phyloP scores from a whole-genome alignment of 2,329 filamentous ascomycete genomes.

The Beauveria bassiana region DNA sequence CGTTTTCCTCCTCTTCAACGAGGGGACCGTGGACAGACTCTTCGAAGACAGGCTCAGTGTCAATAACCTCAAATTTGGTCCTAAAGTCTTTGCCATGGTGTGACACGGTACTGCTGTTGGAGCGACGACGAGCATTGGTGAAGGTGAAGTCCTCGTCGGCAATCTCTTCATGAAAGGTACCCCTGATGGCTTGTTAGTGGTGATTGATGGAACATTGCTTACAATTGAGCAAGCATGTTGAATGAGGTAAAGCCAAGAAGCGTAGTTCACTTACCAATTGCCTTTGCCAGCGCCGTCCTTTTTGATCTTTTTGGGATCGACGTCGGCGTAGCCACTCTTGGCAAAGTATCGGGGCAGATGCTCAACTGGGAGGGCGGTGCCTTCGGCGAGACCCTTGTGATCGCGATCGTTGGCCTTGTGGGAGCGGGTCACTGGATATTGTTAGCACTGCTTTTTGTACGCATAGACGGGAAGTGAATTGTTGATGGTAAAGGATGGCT shows the following conservation, averaged over 20 bases:
- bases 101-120: conserved; percentile 75
- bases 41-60: conserved; percentile 86
- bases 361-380: conserved; percentile 60
- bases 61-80: conserved; percentile 92
- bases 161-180: conserved; percentile 72
- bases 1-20: conserved; percentile 40
- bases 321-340: conserved; percentile 73
- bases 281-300: conserved; percentile 90
- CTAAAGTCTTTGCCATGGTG: conserved; percentile 71
- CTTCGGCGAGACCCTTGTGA: conserved; percentile 72
- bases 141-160: conserved; percentile 79
- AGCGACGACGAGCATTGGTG: conserved; percentile 79
- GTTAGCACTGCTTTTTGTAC: not conserved
- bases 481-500: not conserved
- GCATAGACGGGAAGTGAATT: not conserved
- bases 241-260: not conserved
- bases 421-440: conserved; percentile 84
- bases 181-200: conserved; percentile 49
- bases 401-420: conserved; percentile 94
- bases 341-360: conserved; percentile 87
- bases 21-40: conserved; percentile 67
- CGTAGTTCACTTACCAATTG: conserved; percentile 66
- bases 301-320: conserved; percentile 89
- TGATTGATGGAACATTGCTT: not conserved
- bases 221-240: not conserved